Conservation (phyloP, 495 filamentous ascomycete species). For the Talaromyces liani region DNA sequence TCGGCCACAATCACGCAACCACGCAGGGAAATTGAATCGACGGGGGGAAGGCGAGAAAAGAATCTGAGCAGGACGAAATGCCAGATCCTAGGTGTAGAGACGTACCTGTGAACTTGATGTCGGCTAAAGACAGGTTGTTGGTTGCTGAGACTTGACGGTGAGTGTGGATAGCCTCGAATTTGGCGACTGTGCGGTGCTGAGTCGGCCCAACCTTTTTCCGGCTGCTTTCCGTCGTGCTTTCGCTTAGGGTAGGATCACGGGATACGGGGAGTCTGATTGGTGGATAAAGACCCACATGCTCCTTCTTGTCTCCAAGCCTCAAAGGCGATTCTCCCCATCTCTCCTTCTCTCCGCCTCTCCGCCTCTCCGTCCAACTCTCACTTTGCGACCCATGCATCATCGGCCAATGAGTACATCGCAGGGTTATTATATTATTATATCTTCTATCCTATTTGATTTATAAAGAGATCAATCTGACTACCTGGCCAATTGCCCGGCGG, state of each 20-base stretch:
- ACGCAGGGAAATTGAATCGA: neutral
- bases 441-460: no score
- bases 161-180: conserved; percentile 9
- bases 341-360: neutral
- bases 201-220: conserved; percentile 1
- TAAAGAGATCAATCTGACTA: neutral
- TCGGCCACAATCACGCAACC: neutral
- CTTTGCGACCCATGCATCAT: no score
- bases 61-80: neutral
- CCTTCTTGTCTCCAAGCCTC: no score
- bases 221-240: neutral
- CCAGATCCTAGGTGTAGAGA: neutral
- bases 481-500: neutral
- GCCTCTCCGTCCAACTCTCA: no score
- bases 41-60: neutral
- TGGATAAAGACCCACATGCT: neutral
- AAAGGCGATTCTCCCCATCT: no score
- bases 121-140: conserved; percentile 5
- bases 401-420: no score
- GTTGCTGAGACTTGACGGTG: neutral
- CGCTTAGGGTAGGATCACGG: conserved; percentile 1
- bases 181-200: conserved; percentile 7
- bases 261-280: neutral
- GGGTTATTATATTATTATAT: no score
- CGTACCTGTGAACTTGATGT: conserved; percentile 10